Percentiles rank a stretch among this genome's conserved stretches.
phyloP scores from a whole-genome alignment of 768 basidiomycete genomes.

The Mycena alexandri region DNA sequence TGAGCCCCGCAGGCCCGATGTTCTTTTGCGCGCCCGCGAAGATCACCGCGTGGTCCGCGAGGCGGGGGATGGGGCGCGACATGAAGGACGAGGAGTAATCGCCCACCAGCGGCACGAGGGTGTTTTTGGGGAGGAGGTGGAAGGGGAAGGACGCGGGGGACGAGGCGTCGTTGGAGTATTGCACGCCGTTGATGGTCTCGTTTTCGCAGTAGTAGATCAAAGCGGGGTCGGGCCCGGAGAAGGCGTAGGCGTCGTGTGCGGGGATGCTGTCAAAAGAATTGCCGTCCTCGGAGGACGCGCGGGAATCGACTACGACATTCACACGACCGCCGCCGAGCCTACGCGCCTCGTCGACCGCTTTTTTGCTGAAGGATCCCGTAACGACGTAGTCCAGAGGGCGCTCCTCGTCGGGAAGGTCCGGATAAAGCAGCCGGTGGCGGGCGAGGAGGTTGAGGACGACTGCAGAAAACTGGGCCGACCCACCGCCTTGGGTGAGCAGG shows the following conservation, averaged over 20 bases:
- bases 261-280: conserved; percentile 88
- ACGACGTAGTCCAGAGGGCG: conserved; percentile 88
- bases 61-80: conserved; percentile 89
- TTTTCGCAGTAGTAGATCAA: conserved; percentile 99
- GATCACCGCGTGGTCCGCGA: conserved; percentile 93
- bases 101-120: conserved; percentile 86
- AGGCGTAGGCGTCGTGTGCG: conserved; percentile 74
- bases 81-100: conserved; percentile 99
- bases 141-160: conserved; percentile 85
- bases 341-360: conserved; percentile 85
- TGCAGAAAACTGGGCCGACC: conserved; percentile 91
- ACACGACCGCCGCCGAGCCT: conserved; percentile 73
- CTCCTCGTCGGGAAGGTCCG: conserved; percentile 65
- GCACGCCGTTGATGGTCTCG: conserved; percentile 96
- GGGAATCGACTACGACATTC: conserved; percentile 80
- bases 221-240: conserved; percentile 80
- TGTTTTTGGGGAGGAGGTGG: conserved; percentile 69
- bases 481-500: conserved; percentile 96
- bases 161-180: conserved; percentile 75
- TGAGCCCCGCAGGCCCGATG: conserved; percentile 93
- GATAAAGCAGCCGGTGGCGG: conserved; percentile 81
- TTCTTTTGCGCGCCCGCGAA: conserved; percentile 99
- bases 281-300: conserved; percentile 69
- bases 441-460: conserved; percentile 93
- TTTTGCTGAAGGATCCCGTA: conserved; percentile 93